Evolutionary conservation across 208 protist species (phyloP).

Genomic region (Trypanosoma cruzi): DNA sequence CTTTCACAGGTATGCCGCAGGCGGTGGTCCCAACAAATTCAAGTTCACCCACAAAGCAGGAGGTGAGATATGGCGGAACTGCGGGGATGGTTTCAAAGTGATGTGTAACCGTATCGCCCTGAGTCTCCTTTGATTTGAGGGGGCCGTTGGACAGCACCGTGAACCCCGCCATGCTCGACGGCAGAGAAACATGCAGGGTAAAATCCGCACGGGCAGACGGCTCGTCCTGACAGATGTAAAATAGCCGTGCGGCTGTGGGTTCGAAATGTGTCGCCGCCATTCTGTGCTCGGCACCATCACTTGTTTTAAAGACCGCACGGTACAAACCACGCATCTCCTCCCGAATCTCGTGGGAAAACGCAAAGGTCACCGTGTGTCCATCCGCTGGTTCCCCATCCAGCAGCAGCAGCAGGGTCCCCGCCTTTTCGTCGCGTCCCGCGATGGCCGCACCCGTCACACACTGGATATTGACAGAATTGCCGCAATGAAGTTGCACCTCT

Average conservation of each 20-base stretch:
- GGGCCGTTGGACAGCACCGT: conserved; percentile 83
- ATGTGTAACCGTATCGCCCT: conserved; percentile 38
- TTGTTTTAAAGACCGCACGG: conserved; percentile 60
- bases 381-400: conserved; percentile 29
- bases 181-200: conserved; percentile 86
- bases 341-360: conserved; percentile 84
- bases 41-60: conserved; percentile 95
- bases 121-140: conserved; percentile 42
- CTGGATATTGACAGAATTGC: conserved; percentile 53
- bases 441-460: conserved; percentile 55
- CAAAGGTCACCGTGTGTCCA: conserved; percentile 47
- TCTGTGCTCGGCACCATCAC: conserved; percentile 75
- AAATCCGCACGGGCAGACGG: conserved; percentile 96
- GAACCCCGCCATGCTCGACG: conserved; percentile 56
- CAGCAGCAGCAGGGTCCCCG: conserved; percentile 62
- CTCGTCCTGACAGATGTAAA: conserved; percentile 98
- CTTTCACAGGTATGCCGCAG: conserved; percentile 66
- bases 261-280: conserved; percentile 97
- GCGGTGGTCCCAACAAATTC: conserved; percentile 66
- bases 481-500: conserved; percentile 71
- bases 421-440: conserved; percentile 38
- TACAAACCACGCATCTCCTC: conserved; percentile 94
- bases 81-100: conserved; percentile 86
- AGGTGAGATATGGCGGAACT: conserved; percentile 97
- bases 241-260: conserved; percentile 91